A percentile compares a stretch with the other conserved stretches of the same genome.
phyloP scores from a whole-genome alignment of 805 yeast species.

The Ascoidea tarda region DNA sequence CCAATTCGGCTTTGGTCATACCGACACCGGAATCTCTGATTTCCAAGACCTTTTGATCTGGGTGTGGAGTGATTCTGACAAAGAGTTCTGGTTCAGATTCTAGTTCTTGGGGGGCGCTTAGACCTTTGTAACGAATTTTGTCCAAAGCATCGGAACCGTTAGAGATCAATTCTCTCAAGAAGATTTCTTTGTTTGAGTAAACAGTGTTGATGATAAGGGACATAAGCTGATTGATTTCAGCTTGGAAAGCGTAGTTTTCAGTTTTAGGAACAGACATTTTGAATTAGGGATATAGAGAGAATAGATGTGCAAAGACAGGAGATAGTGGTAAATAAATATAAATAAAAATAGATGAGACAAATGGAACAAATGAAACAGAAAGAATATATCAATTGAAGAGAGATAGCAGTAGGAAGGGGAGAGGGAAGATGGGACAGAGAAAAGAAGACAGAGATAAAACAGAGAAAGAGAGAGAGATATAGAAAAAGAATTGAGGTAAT shows the following conservation, averaged over 20 bases:
- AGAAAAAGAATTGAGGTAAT: not conserved
- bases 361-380: too few relatives aligned
- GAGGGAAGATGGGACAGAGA: not conserved
- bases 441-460: too few relatives aligned
- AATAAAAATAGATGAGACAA: too few relatives aligned
- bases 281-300: not conserved
- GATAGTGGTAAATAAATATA: too few relatives aligned
- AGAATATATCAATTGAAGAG: too few relatives aligned
- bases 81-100: conserved; percentile 93
- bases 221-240: conserved; percentile 99
- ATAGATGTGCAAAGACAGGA: not conserved
- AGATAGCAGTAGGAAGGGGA: too few relatives aligned
- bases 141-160: conserved; percentile 99
- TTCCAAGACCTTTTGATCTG: conserved; percentile 88
- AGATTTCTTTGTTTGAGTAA: conserved; percentile 97
- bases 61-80: conserved; percentile 94
- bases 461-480: not conserved
- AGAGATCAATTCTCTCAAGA: conserved; percentile 96
- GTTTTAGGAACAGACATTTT: conserved; percentile 32
- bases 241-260: conserved; percentile 95
- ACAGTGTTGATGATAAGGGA: conserved; percentile 99
- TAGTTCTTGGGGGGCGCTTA: conserved; percentile 80
- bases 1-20: conserved; percentile 99
- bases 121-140: conserved; percentile 94
- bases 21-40: conserved; percentile 99